These are phyloP conservation scores for Mucor racemosus DNA, from an alignment of 371 early-diverging fungal genomes.

Conservation along the genomic window DNA sequence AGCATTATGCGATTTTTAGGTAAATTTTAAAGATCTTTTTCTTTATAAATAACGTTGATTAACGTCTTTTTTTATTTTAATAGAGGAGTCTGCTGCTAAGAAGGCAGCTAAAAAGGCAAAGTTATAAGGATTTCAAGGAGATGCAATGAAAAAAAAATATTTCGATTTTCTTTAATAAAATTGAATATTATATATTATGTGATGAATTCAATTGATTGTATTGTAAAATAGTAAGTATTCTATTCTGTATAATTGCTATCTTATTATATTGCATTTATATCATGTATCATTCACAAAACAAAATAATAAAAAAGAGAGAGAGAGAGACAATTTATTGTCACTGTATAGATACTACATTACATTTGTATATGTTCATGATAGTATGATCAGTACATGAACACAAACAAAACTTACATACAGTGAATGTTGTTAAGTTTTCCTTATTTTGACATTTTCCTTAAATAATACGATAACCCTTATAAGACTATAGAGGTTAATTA, in stretches of 20 bases:
- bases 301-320: neutral
- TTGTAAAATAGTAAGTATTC: too few relatives aligned
- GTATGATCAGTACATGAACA: conserved; percentile 2
- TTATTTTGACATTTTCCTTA: neutral
- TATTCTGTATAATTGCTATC: neutral
- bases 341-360: neutral
- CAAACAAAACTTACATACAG: neutral
- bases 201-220: too few relatives aligned
- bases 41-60: neutral
- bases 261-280: neutral
- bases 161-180: neutral
- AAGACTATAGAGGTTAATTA: neutral
- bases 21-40: conserved; percentile 23
- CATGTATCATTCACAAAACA: neutral
- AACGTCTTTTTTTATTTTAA: neutral
- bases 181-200: too few relatives aligned
- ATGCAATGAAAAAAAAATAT: neutral
- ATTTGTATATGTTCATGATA: neutral
- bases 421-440: neutral
- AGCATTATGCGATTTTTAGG: conserved; percentile 46
- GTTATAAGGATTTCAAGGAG: conserved; percentile 15
- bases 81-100: conserved; percentile 25
- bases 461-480: neutral
- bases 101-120: conserved; percentile 28
- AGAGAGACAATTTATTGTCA: neutral